Percentiles rank a stretch among this genome's conserved stretches.
Conservation (phyloP, 2,329 filamentous ascomycete genomes). For the Rhexocercosporidium sp. region DNA sequence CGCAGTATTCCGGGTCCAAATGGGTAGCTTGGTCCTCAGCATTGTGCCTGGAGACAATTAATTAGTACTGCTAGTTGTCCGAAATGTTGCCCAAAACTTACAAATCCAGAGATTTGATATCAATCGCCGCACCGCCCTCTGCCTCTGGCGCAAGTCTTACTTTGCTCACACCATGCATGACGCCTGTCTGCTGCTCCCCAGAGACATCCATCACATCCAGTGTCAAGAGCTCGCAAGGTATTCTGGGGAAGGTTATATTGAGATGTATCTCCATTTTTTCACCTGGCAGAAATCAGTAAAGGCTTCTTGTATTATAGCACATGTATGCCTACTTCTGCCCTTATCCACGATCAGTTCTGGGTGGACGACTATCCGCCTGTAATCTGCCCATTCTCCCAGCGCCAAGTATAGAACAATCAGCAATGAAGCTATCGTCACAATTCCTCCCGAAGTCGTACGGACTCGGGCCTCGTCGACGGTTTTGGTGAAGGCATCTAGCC, state of each 20-base stretch:
- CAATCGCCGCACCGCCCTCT: slow-evolving; percentile 79
- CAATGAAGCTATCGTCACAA: slow-evolving; percentile 91
- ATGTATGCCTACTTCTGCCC: slow-evolving; percentile 72
- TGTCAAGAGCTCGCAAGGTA: slow-evolving; percentile 94
- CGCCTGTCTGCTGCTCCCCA: slow-evolving; percentile 93
- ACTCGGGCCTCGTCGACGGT: slow-evolving; percentile 98
- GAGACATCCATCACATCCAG: slow-evolving; percentile 99
- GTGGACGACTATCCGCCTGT: slow-evolving; percentile 82
- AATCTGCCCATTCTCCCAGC: slow-evolving; percentile 96
- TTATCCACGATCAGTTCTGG: slow-evolving; percentile 97
- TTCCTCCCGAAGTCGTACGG: slow-evolving; percentile 91
- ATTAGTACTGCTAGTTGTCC: slow-evolving; percentile 24
- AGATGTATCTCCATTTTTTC: slow-evolving; percentile 99
- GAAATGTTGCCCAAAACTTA: slow-evolving; percentile 47
- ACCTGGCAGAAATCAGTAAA: slow-evolving; percentile 53
- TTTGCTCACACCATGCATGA: slow-evolving; percentile 91
- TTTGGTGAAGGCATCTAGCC: slow-evolving; percentile 98
- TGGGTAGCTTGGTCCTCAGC: slow-evolving; percentile 74
- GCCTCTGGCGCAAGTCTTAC: slow-evolving; percentile 75
- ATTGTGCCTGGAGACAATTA: slow-evolving; percentile 57
- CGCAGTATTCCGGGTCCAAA: slow-evolving; percentile 91
- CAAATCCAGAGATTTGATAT: slow-evolving; percentile 71
- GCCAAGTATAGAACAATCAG: slow-evolving; percentile 86
- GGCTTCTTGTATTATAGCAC: background rate
- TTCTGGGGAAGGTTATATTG: slow-evolving; percentile 92